Evolutionary conservation across 805 yeast genomes (phyloP), one percentile per base, ranked within the genome.

Genomic region (Metschnikowia arizonensis): DNA sequence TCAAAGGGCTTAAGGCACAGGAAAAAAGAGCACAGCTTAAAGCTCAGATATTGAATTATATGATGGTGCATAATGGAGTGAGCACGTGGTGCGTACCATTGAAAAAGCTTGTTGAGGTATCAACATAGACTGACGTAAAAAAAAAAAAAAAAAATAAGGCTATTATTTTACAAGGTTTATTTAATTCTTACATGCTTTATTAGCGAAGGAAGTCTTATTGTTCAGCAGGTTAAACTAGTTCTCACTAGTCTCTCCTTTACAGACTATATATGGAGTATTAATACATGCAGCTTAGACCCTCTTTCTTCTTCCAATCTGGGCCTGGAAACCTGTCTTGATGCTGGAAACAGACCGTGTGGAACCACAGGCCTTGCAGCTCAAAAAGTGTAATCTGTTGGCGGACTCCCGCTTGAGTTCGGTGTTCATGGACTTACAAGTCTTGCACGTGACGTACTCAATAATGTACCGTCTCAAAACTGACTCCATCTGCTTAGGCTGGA

Each of bases 251-350:
- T 9, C 29, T 10, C 31, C 31, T 12, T 12, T 15, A 34, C 19
- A 18, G 34, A 11, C 23, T 17, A 12, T 18, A 15, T 18, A 23
- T 19, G 25, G 11, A 19, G 40, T 37, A 28, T 37, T 17, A 28
- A 18, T 39, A 30, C 42, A 39, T 38, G 41, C 46, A 32, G 34
- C 29, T 33, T 55, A 64, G 46, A 55, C 73, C 70, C 75, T 85
- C 81, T 82, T 86, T 83, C 91, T 86, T 69, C 85, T 84, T 58
- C 96, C 95, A 61, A 88, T 83, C 64, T 87, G 91, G 58, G 99
- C 99, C 77, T 90, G 97, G 96, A 88, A 93, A 85, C 99, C 99
- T 40, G 97, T 88, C 82, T 95, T 93, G 71, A 93, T 93, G 38
- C 97, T 88, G 57, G 93, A 82, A 47, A 93, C 99, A 41, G 97